Base-by-base conservation (phyloP, 2,329 filamentous ascomycete species). In the Fusarium nelsonii region DNA sequence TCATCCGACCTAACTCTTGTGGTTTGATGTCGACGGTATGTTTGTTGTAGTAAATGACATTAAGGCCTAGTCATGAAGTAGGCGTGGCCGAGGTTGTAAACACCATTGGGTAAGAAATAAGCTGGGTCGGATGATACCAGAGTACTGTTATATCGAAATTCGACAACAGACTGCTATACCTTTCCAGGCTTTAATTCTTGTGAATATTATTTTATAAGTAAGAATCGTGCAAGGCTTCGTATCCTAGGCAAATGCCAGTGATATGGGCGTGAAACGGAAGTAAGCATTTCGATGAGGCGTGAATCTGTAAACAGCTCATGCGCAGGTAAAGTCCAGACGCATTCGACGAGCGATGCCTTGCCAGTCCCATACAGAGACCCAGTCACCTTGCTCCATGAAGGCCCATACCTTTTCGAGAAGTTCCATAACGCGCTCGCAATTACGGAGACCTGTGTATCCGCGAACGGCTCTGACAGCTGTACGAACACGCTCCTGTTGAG, bases 311-410 rank as follows among this genome's bases (percentile, higher is more conserved):
- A 32, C 36, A 81, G n/a, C 76, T 79, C 66, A 82, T 26, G 80
- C 76, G 74, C 85, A 87, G 4, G 88, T 79, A 69, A 89, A 89
- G 75, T 89, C 85, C 36, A 89, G 80, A 0, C 80, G 82, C 77
- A 88, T 83, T 9, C 79, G 73, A 54, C 81, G 78, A 2, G 87
- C 87, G 30, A 90, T 82, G 5, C 80, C 79, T 65, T 90, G 87
- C 88, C 88, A 90, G 74, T 91, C 88, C 88, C 88, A 91, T 9
- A 86, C 87, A 18, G 82, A 81, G 28, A 81, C 71, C 84, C 87
- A 89, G 50, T 90, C 85, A 20, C 84, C 86, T 11, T 77, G 75
- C 28, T 85, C 85, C 86, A 90, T 90, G 23, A 86, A 80, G 23
- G 80, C 77, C 88, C 88, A 90, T 4, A 90, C 80, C 69, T 86